A percentile compares a stretch with the other conserved stretches of the same genome.
Evolutionary conservation across 2,329 filamentous ascomycete species (phyloP).

Genomic region (Phaeosphaeriaceae sp.): DNA sequence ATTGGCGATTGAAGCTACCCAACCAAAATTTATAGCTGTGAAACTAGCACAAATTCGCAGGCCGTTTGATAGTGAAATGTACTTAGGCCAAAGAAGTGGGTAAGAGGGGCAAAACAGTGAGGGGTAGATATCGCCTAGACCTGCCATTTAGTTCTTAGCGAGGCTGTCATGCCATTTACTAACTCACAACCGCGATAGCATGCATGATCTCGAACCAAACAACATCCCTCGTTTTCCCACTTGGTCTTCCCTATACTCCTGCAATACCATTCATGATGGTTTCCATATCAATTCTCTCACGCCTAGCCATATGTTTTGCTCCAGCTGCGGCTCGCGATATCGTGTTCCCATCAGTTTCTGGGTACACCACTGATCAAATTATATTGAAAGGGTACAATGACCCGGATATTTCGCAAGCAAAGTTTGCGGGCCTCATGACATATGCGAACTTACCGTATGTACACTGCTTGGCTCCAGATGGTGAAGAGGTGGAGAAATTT

Average conservation of each 20-base stretch:
- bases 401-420: constrained; percentile 39
- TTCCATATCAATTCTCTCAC: not conserved
- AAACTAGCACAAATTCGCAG: too few species aligned
- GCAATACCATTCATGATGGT: not conserved
- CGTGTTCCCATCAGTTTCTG: constrained; percentile 50
- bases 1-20: too few species aligned
- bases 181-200: constrained; percentile 1
- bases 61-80: too few species aligned
- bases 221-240: not conserved
- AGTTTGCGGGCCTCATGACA: constrained; percentile 53
- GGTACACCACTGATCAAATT: constrained; percentile 42
- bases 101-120: not conserved
- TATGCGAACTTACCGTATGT: constrained; percentile 58
- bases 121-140: constrained; percentile 18
- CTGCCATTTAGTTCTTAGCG: constrained; percentile 13
- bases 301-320: not conserved
- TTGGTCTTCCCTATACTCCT: not conserved
- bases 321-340: constrained; percentile 47
- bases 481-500: constrained; percentile 49
- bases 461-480: constrained; percentile 51
- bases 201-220: constrained; percentile 1
- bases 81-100: too few species aligned
- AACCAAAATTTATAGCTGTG: too few species aligned
- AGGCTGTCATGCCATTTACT: constrained; percentile 5
- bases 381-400: constrained; percentile 24